Conservation (phyloP, 192 early-diverging fungal genomes). For the Haplosporangium gracile region DNA sequence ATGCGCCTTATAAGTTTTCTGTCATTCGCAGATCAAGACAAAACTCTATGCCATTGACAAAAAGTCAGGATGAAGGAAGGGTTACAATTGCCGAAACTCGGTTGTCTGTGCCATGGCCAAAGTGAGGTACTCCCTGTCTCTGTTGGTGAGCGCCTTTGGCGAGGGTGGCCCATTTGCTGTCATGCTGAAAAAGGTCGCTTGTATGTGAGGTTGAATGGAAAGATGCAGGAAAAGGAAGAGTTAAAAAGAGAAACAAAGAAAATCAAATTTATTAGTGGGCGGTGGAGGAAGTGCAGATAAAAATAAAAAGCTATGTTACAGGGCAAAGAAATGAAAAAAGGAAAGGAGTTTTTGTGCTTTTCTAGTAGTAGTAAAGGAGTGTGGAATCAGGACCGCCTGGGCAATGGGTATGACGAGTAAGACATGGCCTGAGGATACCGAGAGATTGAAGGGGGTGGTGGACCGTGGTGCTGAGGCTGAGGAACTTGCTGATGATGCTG, state of each 20-base stretch:
- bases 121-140: slow-evolving; percentile 38
- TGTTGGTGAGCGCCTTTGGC: slow-evolving; percentile 33
- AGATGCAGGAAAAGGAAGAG: slow-evolving; percentile 12
- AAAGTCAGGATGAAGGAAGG: neutral
- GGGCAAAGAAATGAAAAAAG: slow-evolving; percentile 10
- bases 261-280: neutral
- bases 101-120: slow-evolving; percentile 20
- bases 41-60: neutral
- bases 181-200: neutral
- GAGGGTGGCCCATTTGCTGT: neutral
- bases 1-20: neutral
- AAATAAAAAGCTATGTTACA: slow-evolving; percentile 10
- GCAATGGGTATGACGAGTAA: slow-evolving; percentile 46
- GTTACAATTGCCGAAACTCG: slow-evolving; percentile 50
- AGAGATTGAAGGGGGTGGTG: neutral
- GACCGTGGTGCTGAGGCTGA: slow-evolving; percentile 19
- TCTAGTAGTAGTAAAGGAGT: neutral
- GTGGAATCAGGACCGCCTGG: slow-evolving; percentile 29
- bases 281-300: neutral
- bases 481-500: slow-evolving; percentile 21
- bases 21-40: neutral
- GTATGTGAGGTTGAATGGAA: slow-evolving; percentile 7
- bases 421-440: slow-evolving; percentile 26
- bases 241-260: slow-evolving; percentile 7
- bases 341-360: slow-evolving; percentile 6